phyloP scores from a whole-genome alignment of 2,329 filamentous ascomycete genomes.

The Talaromyces sp. region DNA sequence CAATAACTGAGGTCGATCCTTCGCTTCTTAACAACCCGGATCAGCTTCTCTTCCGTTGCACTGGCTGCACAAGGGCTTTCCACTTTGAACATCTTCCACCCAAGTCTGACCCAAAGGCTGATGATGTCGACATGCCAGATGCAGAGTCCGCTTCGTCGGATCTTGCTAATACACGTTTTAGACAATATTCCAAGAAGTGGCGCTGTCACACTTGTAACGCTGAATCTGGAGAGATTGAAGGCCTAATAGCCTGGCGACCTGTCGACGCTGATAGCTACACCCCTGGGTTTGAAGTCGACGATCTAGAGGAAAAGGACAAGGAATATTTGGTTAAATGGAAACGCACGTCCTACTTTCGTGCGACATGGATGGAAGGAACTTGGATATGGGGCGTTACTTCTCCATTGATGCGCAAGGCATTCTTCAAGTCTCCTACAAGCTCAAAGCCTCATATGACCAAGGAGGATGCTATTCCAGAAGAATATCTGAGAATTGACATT shows the following conservation, averaged over 20 bases:
- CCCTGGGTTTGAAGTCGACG: constrained; percentile 46
- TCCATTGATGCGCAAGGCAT: constrained; percentile 62
- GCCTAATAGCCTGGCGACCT: constrained; percentile 86
- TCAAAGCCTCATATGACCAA: constrained; percentile 61
- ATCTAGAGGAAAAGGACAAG: constrained; percentile 68
- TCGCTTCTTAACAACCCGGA: constrained; percentile 66
- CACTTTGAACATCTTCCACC: constrained; percentile 78
- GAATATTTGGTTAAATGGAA: constrained; percentile 93
- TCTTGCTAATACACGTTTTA: constrained; percentile 56
- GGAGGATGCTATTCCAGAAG: constrained; percentile 79
- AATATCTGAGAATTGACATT: constrained; percentile 79
- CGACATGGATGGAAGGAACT: constrained; percentile 78
- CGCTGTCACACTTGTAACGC: constrained; percentile 71
- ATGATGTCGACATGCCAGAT: constrained; percentile 10
- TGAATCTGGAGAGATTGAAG: constrained; percentile 61
- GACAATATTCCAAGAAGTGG: constrained; percentile 71
- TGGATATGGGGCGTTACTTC: constrained; percentile 76
- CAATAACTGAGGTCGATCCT: constrained; percentile 58
- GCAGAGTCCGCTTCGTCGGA: neutral
- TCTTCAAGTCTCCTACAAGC: constrained; percentile 62
- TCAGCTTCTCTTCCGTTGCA: constrained; percentile 79
- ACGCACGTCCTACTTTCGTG: constrained; percentile 70
- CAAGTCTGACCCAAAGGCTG: constrained; percentile 13
- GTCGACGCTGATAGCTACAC: constrained; percentile 51
- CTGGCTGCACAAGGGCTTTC: constrained; percentile 67